Conservation (phyloP, 192 early-diverging fungal genomes). For the Umbelopsis isabellina region DNA sequence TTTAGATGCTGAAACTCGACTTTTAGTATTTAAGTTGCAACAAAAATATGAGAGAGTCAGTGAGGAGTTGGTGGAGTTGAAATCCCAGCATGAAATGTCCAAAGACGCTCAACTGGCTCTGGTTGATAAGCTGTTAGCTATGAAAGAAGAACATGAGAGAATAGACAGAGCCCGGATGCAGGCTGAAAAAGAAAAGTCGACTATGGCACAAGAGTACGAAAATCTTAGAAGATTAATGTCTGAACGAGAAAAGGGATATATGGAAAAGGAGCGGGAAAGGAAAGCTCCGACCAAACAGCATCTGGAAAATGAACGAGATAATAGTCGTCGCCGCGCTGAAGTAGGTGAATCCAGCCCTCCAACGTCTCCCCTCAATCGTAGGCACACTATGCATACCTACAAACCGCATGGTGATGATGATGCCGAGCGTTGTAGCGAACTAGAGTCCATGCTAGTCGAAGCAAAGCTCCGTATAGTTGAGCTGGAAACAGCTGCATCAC, state of each 20-base stretch:
- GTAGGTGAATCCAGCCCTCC: neutral
- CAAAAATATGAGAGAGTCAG: conserved; percentile 32
- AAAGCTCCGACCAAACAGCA: neutral
- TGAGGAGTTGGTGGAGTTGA: conserved; percentile 29
- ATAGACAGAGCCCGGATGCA: conserved; percentile 21
- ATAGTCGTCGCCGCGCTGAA: neutral
- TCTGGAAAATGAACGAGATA: neutral
- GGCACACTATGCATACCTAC: conserved; percentile 1
- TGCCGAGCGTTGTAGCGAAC: conserved; percentile 19
- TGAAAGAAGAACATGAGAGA: conserved; percentile 29
- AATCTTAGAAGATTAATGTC: neutral
- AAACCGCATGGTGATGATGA: neutral
- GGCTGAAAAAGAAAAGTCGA: conserved; percentile 24
- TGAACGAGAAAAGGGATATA: neutral
- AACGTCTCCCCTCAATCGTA: neutral
- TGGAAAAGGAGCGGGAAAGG: neutral
- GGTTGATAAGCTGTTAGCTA: conserved; percentile 32
- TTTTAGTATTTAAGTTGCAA: conserved; percentile 35
- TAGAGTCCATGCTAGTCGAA: conserved; percentile 35
- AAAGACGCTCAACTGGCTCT: conserved; percentile 36
- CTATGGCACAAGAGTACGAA: conserved; percentile 24
- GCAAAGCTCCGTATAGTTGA: conserved; percentile 33
- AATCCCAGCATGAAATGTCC: conserved; percentile 34
- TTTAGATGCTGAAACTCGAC: neutral
- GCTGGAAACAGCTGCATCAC: conserved; percentile 19